Evolutionary conservation across 495 filamentous ascomycete genomes (phyloP).

Genomic region (Penicillium waksmanii): DNA sequence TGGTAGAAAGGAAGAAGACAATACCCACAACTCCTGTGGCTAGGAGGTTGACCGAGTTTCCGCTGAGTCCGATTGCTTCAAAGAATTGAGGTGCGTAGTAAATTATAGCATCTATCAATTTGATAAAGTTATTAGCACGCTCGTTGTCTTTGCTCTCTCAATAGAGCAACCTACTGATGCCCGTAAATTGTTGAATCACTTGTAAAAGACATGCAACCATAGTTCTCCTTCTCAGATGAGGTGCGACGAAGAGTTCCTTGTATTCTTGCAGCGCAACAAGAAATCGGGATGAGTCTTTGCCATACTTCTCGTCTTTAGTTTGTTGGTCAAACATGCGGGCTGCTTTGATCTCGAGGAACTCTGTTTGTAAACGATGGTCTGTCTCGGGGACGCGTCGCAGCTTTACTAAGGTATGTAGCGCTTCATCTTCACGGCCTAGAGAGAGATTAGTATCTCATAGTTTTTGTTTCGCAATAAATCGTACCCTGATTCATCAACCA

Average conservation of each 20-base stretch:
- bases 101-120: conserved; percentile 2
- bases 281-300: neutral
- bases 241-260: conserved; percentile 6
- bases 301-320: neutral
- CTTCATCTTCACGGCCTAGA: conserved; percentile 44
- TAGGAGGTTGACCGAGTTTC: conserved; percentile 38
- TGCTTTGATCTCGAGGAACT: conserved; percentile 46
- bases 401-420: conserved; percentile 34
- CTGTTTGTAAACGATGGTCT: conserved; percentile 37
- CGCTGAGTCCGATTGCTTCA: conserved; percentile 40
- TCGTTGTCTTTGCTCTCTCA: neutral
- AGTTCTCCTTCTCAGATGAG: neutral
- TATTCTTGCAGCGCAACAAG: conserved; percentile 8
- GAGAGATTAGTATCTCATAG: neutral
- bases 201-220: conserved; percentile 8
- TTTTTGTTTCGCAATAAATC: neutral
- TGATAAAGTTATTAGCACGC: neutral
- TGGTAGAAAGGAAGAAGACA: conserved; percentile 37
- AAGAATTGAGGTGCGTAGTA: conserved; percentile 47
- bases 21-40: conserved; percentile 43
- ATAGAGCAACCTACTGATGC: neutral
- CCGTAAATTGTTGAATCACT: conserved; percentile 7
- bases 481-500: conserved; percentile 47
- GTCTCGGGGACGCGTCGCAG: conserved; percentile 47
- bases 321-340: conserved; percentile 30